Conservation (phyloP, 768 basidiomycete species). For the Amanita brunnescens region DNA sequence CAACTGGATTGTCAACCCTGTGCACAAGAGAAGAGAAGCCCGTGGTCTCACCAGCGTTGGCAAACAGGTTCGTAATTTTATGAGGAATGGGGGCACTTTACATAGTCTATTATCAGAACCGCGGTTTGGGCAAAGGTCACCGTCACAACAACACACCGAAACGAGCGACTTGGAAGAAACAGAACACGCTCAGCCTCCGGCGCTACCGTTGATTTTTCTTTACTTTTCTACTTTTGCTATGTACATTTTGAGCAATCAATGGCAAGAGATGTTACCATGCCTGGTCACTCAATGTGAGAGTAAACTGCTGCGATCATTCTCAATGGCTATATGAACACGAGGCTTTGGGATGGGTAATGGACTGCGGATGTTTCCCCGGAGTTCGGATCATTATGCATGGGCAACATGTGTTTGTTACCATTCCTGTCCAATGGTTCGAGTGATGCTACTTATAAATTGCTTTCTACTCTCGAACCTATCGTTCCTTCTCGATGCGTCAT, state of each 20-base stretch:
- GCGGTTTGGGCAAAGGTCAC: constrained; percentile 94
- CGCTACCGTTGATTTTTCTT: constrained; percentile 65
- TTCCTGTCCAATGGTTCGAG: neutral
- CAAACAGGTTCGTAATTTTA: constrained; percentile 61
- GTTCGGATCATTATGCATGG: neutral
- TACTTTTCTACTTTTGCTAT: constrained; percentile 13
- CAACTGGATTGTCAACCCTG: constrained; percentile 98
- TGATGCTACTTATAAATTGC: constrained; percentile 1
- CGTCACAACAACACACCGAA: constrained; percentile 90
- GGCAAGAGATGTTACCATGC: too few species aligned
- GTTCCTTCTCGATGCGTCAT: neutral
- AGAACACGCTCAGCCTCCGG: constrained; percentile 94
- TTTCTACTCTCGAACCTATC: neutral
- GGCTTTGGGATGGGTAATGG: too few species aligned
- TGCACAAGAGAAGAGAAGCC: constrained; percentile 97
- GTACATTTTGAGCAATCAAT: constrained; percentile 14
- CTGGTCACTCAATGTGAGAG: neutral
- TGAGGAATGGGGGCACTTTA: neutral
- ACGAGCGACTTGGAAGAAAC: constrained; percentile 90
- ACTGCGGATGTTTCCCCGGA: neutral
- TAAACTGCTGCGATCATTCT: too few species aligned
- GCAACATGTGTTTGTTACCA: neutral
- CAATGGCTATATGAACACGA: neutral
- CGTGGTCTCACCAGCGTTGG: constrained; percentile 96
- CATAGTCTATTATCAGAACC: constrained; percentile 51